These are phyloP conservation scores for Lasiodiplodia sp. DNA, from an alignment of 2,329 filamentous ascomycete genomes.

Conservation along the genomic window DNA sequence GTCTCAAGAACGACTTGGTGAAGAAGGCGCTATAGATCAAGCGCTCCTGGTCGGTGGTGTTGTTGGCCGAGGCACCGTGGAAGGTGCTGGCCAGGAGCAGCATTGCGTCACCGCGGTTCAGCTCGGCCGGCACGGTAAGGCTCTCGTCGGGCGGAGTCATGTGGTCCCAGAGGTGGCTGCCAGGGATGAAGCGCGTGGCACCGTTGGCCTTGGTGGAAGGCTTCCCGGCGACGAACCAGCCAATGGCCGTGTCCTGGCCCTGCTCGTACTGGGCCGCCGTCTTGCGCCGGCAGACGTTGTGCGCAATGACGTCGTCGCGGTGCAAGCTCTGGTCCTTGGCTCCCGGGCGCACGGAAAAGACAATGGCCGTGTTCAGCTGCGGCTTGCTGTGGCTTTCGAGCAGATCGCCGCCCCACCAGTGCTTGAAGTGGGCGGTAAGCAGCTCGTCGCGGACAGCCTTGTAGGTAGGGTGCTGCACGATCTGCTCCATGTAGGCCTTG, in stretches of 20 bases:
- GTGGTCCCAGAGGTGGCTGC: constrained; percentile 40
- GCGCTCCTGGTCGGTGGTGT: too few relatives aligned
- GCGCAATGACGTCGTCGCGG: not conserved
- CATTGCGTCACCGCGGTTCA: too few relatives aligned
- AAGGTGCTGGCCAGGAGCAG: too few relatives aligned
- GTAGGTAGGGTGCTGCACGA: constrained; percentile 38
- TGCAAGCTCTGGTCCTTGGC: not conserved
- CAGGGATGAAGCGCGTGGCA: constrained; percentile 48
- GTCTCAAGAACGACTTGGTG: too few relatives aligned
- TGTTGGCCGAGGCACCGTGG: too few relatives aligned
- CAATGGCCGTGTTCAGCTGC: constrained; percentile 33
- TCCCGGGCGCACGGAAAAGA: constrained; percentile 26
- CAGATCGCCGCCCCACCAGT: constrained; percentile 39
- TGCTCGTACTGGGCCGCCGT: constrained; percentile 1
- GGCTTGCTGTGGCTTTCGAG: constrained; percentile 38
- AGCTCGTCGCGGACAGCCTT: constrained; percentile 38
- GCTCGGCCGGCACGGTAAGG: too few relatives aligned
- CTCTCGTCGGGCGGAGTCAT: too few relatives aligned
- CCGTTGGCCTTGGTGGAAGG: constrained; percentile 43
- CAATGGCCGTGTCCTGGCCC: constrained; percentile 38
- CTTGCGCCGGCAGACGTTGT: not conserved
- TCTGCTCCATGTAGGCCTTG: constrained; percentile 26
- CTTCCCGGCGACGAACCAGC: constrained; percentile 48
- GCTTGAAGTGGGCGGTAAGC: constrained; percentile 37
- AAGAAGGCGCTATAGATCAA: too few relatives aligned